Evolutionary conservation across 139 green algal species (phyloP).

Genomic region (Coccomyxa sp.): DNA sequence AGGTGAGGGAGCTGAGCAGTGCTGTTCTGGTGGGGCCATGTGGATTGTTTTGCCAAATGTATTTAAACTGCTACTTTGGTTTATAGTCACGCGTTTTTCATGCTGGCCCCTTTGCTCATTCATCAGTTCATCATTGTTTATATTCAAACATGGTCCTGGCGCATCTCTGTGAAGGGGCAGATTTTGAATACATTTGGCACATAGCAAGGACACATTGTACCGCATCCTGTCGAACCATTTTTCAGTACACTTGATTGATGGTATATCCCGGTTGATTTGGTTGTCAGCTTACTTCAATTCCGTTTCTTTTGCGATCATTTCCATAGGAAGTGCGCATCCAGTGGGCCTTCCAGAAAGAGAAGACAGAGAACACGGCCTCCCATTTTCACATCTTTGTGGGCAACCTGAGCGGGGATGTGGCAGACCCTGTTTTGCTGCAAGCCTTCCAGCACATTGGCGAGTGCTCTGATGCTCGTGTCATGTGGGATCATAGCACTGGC

Average conservation of each 20-base stretch:
- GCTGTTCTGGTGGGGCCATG: background rate
- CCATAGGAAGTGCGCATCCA: constrained; percentile 60
- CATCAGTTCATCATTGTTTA: too few relatives aligned
- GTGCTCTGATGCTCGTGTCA: constrained; percentile 65
- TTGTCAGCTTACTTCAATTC: too few relatives aligned
- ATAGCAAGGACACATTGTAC: too few relatives aligned
- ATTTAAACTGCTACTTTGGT: background rate
- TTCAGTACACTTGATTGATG: too few relatives aligned
- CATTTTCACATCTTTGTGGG: constrained; percentile 75
- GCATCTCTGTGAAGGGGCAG: too few relatives aligned
- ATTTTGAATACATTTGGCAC: too few relatives aligned
- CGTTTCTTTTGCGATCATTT: background rate
- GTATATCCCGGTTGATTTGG: too few relatives aligned
- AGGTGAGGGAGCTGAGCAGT: constrained; percentile 10
- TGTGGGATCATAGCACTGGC: constrained; percentile 71
- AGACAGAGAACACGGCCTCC: constrained; percentile 48
- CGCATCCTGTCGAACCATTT: too few relatives aligned
- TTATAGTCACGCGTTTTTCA: too few relatives aligned
- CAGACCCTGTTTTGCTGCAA: constrained; percentile 19
- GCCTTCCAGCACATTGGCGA: constrained; percentile 25
- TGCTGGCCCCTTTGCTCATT: too few relatives aligned
- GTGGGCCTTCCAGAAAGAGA: constrained; percentile 69
- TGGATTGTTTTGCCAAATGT: background rate
- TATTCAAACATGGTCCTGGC: too few relatives aligned
- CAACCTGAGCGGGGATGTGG: constrained; percentile 40